phyloP scores from a whole-genome alignment of 495 filamentous ascomycete species.

The Acidomyces sp. region DNA sequence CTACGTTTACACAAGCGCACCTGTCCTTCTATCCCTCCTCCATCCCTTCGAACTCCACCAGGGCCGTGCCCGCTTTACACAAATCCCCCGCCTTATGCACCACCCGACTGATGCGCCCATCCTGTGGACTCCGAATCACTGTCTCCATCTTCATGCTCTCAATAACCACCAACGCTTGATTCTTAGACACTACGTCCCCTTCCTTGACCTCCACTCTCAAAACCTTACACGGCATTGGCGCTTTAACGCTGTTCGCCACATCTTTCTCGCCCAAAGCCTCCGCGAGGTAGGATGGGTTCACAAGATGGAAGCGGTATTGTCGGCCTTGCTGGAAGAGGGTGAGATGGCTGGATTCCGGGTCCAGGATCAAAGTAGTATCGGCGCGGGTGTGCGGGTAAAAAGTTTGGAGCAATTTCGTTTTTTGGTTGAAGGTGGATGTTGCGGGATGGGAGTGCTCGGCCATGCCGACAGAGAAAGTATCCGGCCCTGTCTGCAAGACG shows the following conservation, averaged over 20 bases:
- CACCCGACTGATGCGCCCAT: slow-evolving; percentile 64
- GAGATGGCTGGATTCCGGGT: slow-evolving; percentile 47
- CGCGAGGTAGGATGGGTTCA: slow-evolving; percentile 66
- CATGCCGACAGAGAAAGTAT: slow-evolving; percentile 51
- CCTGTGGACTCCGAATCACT: slow-evolving; percentile 78
- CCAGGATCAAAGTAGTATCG: slow-evolving; percentile 56
- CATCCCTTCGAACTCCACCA: slow-evolving; percentile 25
- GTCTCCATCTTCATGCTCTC: slow-evolving; percentile 99
- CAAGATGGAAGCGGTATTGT: slow-evolving; percentile 56
- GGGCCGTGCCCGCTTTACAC: slow-evolving; percentile 21
- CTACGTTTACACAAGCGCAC: too few relatives aligned
- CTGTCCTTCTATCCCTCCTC: too few relatives aligned
- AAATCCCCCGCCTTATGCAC: slow-evolving; percentile 63
- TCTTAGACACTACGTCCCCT: slow-evolving; percentile 71
- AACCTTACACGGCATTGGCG: slow-evolving; percentile 93
- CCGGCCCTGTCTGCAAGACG: slow-evolving; percentile 49
- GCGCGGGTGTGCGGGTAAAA: slow-evolving; percentile 69
- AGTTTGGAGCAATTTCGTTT: slow-evolving; percentile 33
- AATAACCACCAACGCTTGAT: slow-evolving; percentile 82
- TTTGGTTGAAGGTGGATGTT: slow-evolving; percentile 1
- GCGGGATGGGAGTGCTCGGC: slow-evolving; percentile 21
- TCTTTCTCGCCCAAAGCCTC: slow-evolving; percentile 78
- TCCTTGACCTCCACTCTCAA: slow-evolving; percentile 69
- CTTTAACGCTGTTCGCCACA: slow-evolving; percentile 64
- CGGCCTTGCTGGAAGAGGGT: slow-evolving; percentile 72